Conservation (phyloP, 495 filamentous ascomycete genomes). For the Glutinoglossum americanum region DNA sequence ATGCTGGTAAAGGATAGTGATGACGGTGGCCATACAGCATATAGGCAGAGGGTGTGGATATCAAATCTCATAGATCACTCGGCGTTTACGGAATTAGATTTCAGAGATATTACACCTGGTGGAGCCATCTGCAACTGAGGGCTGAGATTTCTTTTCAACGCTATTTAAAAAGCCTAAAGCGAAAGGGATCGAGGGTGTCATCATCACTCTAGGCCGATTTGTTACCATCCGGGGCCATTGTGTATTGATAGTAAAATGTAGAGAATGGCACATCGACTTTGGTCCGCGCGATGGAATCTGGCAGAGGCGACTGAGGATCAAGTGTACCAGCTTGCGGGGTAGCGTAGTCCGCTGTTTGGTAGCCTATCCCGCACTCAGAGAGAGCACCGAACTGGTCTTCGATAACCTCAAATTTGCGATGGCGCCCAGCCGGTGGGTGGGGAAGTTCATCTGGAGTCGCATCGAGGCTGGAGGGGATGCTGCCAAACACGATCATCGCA, state of each 20-base stretch:
- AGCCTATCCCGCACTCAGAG: neutral
- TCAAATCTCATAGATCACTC: neutral
- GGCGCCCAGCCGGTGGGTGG: neutral
- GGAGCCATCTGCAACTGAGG: neutral
- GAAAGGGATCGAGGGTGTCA: neutral
- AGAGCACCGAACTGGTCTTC: neutral
- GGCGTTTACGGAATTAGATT: neutral
- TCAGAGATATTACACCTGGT: neutral
- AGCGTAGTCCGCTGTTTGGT: neutral
- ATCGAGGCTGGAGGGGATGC: neutral
- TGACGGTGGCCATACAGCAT: too few relatives aligned
- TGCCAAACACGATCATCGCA: neutral
- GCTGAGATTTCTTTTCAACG: neutral
- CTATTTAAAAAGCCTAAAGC: neutral
- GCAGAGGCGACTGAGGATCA: neutral
- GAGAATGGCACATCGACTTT: conserved; percentile 3
- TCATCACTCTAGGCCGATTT: neutral
- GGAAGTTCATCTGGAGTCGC: neutral
- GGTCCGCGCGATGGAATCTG: neutral
- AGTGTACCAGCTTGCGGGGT: neutral
- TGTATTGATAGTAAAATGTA: neutral
- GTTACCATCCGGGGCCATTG: neutral
- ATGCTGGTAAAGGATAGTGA: conserved; percentile 4
- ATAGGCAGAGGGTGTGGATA: neutral
- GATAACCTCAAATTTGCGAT: neutral